Percentiles rank a stretch among this genome's conserved stretches.
Evolutionary conservation across 2,329 filamentous ascomycete species (phyloP).

Genomic region (Penicillium sp.): DNA sequence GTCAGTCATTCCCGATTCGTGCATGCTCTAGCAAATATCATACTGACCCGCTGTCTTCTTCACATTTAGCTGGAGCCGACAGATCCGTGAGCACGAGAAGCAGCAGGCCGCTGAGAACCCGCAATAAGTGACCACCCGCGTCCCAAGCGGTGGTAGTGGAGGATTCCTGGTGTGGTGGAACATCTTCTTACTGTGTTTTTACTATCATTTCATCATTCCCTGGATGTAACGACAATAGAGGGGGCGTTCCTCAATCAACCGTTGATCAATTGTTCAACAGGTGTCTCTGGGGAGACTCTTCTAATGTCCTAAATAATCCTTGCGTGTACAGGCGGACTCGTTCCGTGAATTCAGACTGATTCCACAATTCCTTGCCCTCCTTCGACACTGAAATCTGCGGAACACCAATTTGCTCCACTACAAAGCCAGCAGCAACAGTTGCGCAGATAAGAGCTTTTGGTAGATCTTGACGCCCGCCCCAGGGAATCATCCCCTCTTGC

Average conservation of each 20-base stretch:
- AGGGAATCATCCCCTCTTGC: slow-evolving; percentile 49
- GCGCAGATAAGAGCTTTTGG: slow-evolving; percentile 75
- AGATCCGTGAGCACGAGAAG: slow-evolving; percentile 71
- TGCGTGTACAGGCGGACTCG: slow-evolving; percentile 50
- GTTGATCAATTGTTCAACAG: slow-evolving; percentile 41
- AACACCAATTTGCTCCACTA: slow-evolving; percentile 91
- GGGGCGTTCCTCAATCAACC: slow-evolving; percentile 37
- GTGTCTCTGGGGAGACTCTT: slow-evolving; percentile 43
- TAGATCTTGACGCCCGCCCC: slow-evolving; percentile 54
- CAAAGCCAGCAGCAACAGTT: slow-evolving; percentile 83
- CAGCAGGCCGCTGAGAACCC: slow-evolving; percentile 49
- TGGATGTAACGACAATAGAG: slow-evolving; percentile 46
- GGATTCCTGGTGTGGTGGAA: slow-evolving; percentile 29
- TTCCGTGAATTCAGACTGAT: slow-evolving; percentile 49
- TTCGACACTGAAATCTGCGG: slow-evolving; percentile 52
- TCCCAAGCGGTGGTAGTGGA: slow-evolving; percentile 25
- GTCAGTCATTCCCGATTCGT: slow-evolving; percentile 56
- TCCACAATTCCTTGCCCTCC: slow-evolving; percentile 48
- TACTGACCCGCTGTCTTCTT: slow-evolving; percentile 22
- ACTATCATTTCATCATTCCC: slow-evolving; percentile 38
- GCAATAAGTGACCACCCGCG: slow-evolving; percentile 34
- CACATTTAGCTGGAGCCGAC: slow-evolving; percentile 67
- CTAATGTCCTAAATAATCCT: slow-evolving; percentile 44
- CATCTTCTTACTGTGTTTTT: slow-evolving; percentile 32
- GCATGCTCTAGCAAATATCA: slow-evolving; percentile 2